Conservation (phyloP, 257 asterid species). For the Datura wrightii region DNA sequence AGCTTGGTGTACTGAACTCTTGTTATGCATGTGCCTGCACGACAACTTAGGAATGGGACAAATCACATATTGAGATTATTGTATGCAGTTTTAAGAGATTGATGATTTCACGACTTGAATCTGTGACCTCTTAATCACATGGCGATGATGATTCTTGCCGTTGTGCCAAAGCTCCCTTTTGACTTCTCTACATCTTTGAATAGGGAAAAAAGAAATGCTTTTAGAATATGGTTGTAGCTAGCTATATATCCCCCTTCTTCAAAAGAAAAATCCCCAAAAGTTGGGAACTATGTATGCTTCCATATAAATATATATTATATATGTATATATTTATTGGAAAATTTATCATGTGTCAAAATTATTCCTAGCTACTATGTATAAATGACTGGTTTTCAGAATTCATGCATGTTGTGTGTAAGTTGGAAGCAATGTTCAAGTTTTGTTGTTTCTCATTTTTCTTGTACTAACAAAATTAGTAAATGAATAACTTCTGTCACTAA, state of each 20-base stretch:
- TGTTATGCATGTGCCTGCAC: neutral
- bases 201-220: neutral
- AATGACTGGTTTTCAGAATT: neutral
- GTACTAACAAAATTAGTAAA: too few relatives aligned
- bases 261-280: neutral
- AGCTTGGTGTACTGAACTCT: neutral
- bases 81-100: neutral
- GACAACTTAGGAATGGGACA: neutral
- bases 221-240: neutral
- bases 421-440: too few relatives aligned
- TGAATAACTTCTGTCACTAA: too few relatives aligned
- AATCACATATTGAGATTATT: neutral
- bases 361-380: neutral
- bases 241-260: neutral
- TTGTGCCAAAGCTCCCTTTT: neutral
- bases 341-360: neutral
- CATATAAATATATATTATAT: too few relatives aligned
- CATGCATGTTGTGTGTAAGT: neutral
- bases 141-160: neutral
- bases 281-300: neutral
- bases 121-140: neutral
- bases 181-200: neutral
- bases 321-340: neutral
- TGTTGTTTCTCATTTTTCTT: too few relatives aligned
- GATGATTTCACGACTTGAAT: neutral